phyloP scores from a whole-genome alignment of 768 basidiomycete species.

The Tulasnella sp. region DNA sequence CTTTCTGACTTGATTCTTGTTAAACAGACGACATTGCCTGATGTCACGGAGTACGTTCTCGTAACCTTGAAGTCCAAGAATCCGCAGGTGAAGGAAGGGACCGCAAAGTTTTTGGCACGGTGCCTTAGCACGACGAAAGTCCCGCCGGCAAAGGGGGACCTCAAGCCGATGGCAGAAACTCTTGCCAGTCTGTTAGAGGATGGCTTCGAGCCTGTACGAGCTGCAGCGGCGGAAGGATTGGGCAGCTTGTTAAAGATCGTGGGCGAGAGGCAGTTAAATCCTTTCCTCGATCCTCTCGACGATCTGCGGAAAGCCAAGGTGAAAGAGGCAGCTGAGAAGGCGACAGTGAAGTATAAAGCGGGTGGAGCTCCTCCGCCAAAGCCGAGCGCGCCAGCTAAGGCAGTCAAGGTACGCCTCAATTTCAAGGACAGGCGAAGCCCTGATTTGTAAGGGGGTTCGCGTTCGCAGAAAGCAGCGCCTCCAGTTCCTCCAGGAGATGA shows the following conservation, averaged over 20 bases:
- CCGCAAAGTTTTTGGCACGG: conserved; percentile 74
- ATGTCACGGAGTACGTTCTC: conserved; percentile 74
- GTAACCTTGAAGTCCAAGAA: conserved; percentile 78
- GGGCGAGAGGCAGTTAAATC: conserved; percentile 83
- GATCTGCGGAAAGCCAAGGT: conserved; percentile 87
- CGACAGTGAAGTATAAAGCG: conserved; percentile 78
- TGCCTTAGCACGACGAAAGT: conserved; percentile 58
- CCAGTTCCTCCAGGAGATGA: conserved; percentile 18
- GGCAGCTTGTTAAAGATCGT: conserved; percentile 95
- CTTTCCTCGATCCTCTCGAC: conserved; percentile 70
- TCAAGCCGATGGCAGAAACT: conserved; percentile 71
- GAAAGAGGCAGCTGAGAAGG: conserved; percentile 85
- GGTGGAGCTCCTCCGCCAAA: conserved; percentile 41
- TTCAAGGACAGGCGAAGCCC: no score
- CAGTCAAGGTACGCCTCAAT: background rate
- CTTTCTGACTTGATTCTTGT: background rate
- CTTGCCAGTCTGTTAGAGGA: conserved; percentile 75
- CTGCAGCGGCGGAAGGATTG: conserved; percentile 77
- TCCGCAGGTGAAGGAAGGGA: conserved; percentile 91
- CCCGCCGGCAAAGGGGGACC: conserved; percentile 59
- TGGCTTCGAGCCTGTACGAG: conserved; percentile 75
- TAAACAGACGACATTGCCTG: conserved; percentile 70
- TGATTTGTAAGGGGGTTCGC: conserved; percentile 11
- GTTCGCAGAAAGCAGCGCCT: conserved; percentile 21
- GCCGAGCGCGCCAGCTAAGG: conserved; percentile 28